These are phyloP conservation scores for Clavispora santaluciae DNA, from an alignment of 805 yeast genomes.

Conservation along the genomic window DNA sequence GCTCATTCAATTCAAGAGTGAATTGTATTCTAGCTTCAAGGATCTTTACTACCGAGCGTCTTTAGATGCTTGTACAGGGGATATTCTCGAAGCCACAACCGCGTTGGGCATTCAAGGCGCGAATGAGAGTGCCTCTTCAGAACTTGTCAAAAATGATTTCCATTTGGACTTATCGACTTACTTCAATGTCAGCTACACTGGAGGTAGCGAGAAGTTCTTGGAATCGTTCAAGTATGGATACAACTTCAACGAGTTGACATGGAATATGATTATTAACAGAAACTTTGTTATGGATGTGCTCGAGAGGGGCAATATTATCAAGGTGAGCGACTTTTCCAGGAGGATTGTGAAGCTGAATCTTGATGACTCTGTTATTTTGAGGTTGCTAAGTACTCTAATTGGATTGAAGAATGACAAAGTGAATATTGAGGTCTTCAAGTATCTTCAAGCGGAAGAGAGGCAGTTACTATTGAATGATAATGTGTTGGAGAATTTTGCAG, in stretches of 20 bases:
- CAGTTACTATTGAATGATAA: conserved; percentile 3
- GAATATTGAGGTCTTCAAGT: conserved; percentile 19
- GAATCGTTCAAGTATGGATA: conserved; percentile 26
- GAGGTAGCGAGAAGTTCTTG: conserved; percentile 24
- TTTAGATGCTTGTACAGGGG: conserved; percentile 6
- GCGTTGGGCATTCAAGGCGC: conserved; percentile 3
- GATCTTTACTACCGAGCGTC: conserved; percentile 3
- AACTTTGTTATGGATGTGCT: conserved; percentile 21
- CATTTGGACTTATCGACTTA: conserved; percentile 23
- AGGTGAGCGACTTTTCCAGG: conserved; percentile 16
- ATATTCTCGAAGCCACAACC: conserved; percentile 12
- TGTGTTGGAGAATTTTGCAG: conserved; percentile 5
- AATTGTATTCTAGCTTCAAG: conserved; percentile 15
- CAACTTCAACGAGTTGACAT: conserved; percentile 27
- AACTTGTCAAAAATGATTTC: conserved; percentile 3
- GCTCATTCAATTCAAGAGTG: conserved; percentile 16
- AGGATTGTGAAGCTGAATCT: conserved; percentile 21
- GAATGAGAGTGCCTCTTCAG: background rate
- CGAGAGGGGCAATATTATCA: conserved; percentile 14
- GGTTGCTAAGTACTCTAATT: conserved; percentile 15
- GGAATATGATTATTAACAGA: conserved; percentile 27
- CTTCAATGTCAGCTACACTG: conserved; percentile 22
- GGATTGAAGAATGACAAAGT: conserved; percentile 22
- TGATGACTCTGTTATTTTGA: conserved; percentile 4
- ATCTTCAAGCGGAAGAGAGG: conserved; percentile 6